These are phyloP conservation scores for Penicillium capsulatum DNA, from an alignment of 2,329 filamentous ascomycete species.

Conservation along the genomic window DNA sequence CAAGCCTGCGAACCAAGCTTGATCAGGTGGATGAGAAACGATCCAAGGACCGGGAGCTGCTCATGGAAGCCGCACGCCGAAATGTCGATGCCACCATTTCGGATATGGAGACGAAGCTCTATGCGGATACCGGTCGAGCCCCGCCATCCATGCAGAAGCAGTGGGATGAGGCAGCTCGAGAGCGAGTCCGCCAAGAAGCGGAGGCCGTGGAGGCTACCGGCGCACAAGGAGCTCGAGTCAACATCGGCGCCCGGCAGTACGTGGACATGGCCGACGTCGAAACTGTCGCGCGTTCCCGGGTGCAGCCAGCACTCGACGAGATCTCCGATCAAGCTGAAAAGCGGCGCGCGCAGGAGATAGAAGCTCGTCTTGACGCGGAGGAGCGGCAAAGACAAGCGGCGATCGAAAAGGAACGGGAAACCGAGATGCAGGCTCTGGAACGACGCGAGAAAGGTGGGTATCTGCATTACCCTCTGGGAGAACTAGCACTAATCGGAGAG, in stretches of 20 bases:
- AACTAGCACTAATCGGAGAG: constrained; percentile 4
- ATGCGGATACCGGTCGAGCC: constrained; percentile 69
- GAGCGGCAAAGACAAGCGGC: constrained; percentile 58
- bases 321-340: constrained; percentile 74
- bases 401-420: constrained; percentile 38
- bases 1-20: constrained; percentile 67
- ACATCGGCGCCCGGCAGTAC: constrained; percentile 77
- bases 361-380: constrained; percentile 61
- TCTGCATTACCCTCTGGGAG: neutral
- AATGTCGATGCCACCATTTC: constrained; percentile 79
- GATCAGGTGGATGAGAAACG: constrained; percentile 42
- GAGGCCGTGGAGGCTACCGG: constrained; percentile 59
- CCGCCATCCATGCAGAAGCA: constrained; percentile 65
- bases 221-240: constrained; percentile 51
- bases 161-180: constrained; percentile 74
- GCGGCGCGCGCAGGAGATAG: constrained; percentile 63
- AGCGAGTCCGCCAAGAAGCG: constrained; percentile 61
- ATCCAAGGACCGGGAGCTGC: constrained; percentile 65
- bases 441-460: constrained; percentile 28
- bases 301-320: constrained; percentile 80
- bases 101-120: constrained; percentile 77
- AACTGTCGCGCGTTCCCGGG: constrained; percentile 67
- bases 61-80: constrained; percentile 74
- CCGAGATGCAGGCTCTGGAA: constrained; percentile 33
- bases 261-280: constrained; percentile 76